Conservation (phyloP, 257 asterid genomes). For the Rubia yunnanensis region DNA sequence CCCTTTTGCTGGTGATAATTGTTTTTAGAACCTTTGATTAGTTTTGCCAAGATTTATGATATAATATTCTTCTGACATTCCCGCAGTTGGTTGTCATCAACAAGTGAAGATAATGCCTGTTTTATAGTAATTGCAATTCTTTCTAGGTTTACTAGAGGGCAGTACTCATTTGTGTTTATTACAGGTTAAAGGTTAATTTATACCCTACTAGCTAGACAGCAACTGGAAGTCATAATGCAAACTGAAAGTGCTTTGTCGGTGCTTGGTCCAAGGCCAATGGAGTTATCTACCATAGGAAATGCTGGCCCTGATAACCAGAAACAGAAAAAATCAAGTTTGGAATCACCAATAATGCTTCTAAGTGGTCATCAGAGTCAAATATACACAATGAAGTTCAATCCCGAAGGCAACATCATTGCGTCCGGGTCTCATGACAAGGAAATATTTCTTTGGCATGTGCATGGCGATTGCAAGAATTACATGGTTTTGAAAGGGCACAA, state of each 20-base stretch:
- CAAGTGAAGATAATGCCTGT: neutral
- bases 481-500: conserved; percentile 92
- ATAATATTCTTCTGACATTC: neutral
- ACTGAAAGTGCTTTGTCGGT: conserved; percentile 82
- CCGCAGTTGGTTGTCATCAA: neutral
- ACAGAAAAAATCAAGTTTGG: conserved; percentile 70
- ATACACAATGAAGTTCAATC: conserved; percentile 86
- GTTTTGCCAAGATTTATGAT: neutral
- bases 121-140: neutral
- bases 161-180: neutral
- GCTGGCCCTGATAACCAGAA: conserved; percentile 51
- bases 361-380: conserved; percentile 89
- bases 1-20: neutral
- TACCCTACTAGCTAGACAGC: neutral
- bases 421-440: conserved; percentile 95
- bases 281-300: conserved; percentile 37
- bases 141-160: neutral
- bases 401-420: conserved; percentile 75
- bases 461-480: conserved; percentile 84
- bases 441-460: conserved; percentile 79
- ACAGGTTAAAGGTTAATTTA: neutral
- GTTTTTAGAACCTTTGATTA: neutral
- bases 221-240: conserved; percentile 47
- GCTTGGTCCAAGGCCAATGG: conserved; percentile 74
- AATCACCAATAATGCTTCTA: conserved; percentile 86